Base-by-base conservation (phyloP, 106 monocot genomes). In the Acorus calamus region DNA sequence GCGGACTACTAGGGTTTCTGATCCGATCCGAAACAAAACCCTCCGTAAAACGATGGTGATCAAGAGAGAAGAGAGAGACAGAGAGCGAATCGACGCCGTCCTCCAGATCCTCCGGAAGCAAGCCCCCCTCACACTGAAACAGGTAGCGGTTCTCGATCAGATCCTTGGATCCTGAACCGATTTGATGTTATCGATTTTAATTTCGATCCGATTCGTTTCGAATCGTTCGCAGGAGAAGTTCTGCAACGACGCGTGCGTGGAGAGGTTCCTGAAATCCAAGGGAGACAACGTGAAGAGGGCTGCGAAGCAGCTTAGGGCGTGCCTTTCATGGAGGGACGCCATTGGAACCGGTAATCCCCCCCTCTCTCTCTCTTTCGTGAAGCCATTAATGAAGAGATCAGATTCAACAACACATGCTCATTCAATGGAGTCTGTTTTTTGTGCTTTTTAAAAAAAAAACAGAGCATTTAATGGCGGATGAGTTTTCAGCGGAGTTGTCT, bases 401-500 rank as follows among this genome's bases (percentile, higher is more conserved):
- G 28, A 28, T 28, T 28, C 28, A 28, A 0, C 28, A 28, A 28
- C 28, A 28, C 28, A 28, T 63, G 52, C 13, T 63, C 46, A 3
- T 46, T n/a, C 3, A 11, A 11, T 6, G 8, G 69, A 7, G 51
- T 46, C 14, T 47, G 59, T 50, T 59, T 65, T 49, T 1, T n/a
- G 56, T 11, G 2, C 28, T 55, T 57, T 43, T 52, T 68, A 10
- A 9, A 59, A 44, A 47, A 46, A 55, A 8, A 42, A 67, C 76
- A 98, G 96, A 98, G 47, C 87, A 84, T 78, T 72, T 91, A 58
- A 87, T 84, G 66, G 96, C 90, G 3, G 96, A 98, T 43, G 96
- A 98, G 83, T 98, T 98, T 77, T 81, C 85, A 3, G 78, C 85
- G 4, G 96, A 91, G 66, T 64, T 98, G 43, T 78, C 91, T 4